These are phyloP conservation scores for Dictyostelium citrinum DNA, from an alignment of 78 protist genomes.

Conservation along the genomic window DNA sequence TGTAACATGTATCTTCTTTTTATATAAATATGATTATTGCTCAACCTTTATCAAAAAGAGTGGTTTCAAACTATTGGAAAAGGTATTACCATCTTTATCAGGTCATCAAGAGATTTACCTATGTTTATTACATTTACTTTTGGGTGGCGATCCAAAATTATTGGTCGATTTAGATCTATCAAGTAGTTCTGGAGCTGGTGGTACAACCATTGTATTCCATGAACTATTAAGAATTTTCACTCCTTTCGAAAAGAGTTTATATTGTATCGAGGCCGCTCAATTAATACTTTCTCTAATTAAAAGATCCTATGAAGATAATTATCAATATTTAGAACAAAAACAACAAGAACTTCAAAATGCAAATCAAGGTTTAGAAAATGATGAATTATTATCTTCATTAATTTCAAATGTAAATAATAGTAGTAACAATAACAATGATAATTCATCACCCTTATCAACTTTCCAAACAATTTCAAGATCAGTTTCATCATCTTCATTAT, in stretches of 20 bases:
- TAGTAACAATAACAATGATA: background rate
- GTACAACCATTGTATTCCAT: constrained; percentile 23
- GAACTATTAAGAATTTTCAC: constrained; percentile 34
- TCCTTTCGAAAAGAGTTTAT: constrained; percentile 27
- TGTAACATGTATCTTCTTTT: constrained; percentile 22
- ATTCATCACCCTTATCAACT: background rate
- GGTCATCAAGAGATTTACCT: constrained; percentile 63
- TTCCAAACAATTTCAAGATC: background rate
- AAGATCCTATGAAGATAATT: constrained; percentile 57
- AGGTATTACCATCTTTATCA: constrained; percentile 5
- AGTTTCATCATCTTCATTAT: background rate
- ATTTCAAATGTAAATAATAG: background rate
- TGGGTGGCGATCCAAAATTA: constrained; percentile 33
- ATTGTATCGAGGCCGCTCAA: constrained; percentile 67
- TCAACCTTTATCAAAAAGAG: constrained; percentile 38
- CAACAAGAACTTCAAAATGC: background rate
- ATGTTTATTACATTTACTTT: constrained; percentile 8
- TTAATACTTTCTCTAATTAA: constrained; percentile 28
- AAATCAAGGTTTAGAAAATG: background rate
- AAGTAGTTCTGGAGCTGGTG: background rate
- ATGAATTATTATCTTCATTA: background rate
- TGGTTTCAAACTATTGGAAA: constrained; percentile 47
- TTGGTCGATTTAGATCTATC: background rate
- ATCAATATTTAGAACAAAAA: background rate
- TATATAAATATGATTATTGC: constrained; percentile 37